phyloP scores from a whole-genome alignment of 495 filamentous ascomycete species.

The Hyaloscypha finlandica region DNA sequence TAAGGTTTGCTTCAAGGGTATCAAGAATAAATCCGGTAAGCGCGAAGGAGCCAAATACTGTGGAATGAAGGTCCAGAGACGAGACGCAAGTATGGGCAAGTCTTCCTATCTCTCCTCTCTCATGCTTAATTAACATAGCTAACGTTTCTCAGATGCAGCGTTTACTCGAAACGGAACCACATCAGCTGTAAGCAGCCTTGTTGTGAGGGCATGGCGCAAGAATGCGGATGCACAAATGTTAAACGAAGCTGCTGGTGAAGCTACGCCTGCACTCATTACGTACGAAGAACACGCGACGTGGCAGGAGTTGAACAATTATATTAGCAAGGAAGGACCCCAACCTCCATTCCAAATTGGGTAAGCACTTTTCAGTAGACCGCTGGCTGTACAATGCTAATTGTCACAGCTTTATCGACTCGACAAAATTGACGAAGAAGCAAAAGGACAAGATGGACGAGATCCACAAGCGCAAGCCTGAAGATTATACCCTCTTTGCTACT shows the following conservation, averaged over 20 bases:
- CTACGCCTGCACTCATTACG: background rate
- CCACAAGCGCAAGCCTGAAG: background rate
- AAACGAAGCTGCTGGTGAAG: background rate
- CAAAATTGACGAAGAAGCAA: background rate
- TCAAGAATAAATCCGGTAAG: background rate
- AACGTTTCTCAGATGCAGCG: background rate
- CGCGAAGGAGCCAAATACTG: background rate
- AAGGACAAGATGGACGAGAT: slow-evolving; percentile 11
- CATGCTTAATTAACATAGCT: background rate
- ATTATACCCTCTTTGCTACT: background rate
- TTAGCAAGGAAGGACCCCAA: background rate
- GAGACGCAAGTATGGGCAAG: slow-evolving; percentile 19
- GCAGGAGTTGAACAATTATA: slow-evolving; percentile 3
- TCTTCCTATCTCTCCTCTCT: background rate
- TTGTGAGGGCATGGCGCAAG: slow-evolving; percentile 14
- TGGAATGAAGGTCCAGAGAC: slow-evolving; percentile 19
- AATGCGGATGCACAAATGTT: background rate
- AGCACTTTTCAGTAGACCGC: background rate
- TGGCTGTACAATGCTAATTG: background rate
- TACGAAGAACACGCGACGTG: slow-evolving; percentile 15
- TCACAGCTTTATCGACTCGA: slow-evolving; percentile 1
- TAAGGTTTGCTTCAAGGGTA: slow-evolving; percentile 10
- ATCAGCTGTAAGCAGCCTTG: slow-evolving; percentile 13
- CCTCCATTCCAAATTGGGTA: slow-evolving; percentile 23
- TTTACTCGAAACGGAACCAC: background rate